A percentile compares a stretch with the other conserved stretches of the same genome.
phyloP scores from a whole-genome alignment of 148 eudicot species.

The Chenopodium suecicum region DNA sequence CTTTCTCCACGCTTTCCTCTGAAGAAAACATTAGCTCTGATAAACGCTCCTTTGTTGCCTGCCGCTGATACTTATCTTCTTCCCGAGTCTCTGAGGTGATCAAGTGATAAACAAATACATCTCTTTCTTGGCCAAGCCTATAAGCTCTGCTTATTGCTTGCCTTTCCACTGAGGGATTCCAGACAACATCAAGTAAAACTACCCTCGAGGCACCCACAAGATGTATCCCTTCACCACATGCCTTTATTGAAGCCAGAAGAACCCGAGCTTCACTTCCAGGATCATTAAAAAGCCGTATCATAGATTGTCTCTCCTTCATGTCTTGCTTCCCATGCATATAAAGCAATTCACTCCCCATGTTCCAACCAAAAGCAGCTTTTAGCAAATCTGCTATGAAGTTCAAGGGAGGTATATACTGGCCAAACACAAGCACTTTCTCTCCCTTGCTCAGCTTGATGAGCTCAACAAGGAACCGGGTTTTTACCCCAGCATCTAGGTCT shows the following conservation, averaged over 20 bases:
- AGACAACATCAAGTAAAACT: constrained; percentile 63
- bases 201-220: constrained; percentile 86
- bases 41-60: constrained; percentile 48
- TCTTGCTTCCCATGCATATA: constrained; percentile 51
- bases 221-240: constrained; percentile 74
- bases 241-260: constrained; percentile 68
- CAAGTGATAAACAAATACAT: constrained; percentile 59
- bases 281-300: constrained; percentile 55
- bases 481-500: constrained; percentile 51
- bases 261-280: constrained; percentile 49
- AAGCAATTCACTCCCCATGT: constrained; percentile 43
- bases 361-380: constrained; percentile 44
- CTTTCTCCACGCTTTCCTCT: constrained; percentile 20
- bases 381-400: constrained; percentile 38
- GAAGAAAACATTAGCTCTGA: constrained; percentile 60
- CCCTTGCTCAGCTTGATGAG: constrained; percentile 48
- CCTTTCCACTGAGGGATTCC: constrained; percentile 83
- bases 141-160: constrained; percentile 88
- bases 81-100: constrained; percentile 55
- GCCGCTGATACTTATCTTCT: constrained; percentile 42
- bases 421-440: constrained; percentile 69
- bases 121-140: constrained; percentile 65
- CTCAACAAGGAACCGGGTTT: constrained; percentile 52
- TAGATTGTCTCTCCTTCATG: constrained; percentile 37
- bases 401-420: constrained; percentile 57